Base-by-base conservation (phyloP, 331 rosid genomes). In the Quercus phellos region DNA sequence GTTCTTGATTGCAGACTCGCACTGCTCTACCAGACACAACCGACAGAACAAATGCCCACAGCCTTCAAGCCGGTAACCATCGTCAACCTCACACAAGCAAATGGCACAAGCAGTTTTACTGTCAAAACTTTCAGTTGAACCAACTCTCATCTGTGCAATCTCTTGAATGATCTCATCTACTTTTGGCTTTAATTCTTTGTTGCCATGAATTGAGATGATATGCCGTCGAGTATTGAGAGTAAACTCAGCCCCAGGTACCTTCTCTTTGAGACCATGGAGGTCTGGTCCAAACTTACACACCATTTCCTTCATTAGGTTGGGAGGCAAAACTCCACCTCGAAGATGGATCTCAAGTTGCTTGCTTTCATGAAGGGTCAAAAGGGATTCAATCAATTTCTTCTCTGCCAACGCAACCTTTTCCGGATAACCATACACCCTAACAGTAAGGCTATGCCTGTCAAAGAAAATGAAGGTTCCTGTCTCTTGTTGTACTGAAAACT, bases 41-140 rank as follows among this genome's bases (percentile, higher is more conserved):
- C 85, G 84, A 69, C 98, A 95, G 79, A 91, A 87, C 79, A 84
- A 61, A 77, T 95, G 97, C 38, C 81, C 80, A 68, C 99, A 95
- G 63, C 79, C 93, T 83, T 90, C 97, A 59, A 95, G 98, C 78
- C 16, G 86, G 81, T 75, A 89, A 38, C 86, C 91, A 72, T 93
- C 94, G 82, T 91, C 99, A 75, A 93, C 85, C 51, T 90, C 96
- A 68, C 99, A 95, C 85, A 95, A 80, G 84, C 99, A 95, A 69
- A 95, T 93, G 38, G 97, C 85, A 80, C 99, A 95, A 73, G 77
- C 80, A 55, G 78, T 81, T 35, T 87, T 92, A 18, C 80, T 74
- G 35, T 78, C 79, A 10, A 53, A 70, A 75, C 79, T 83, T 78
- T 79, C 81, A 42, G 79, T 79, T 72, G 73, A 79, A 80, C 89